Base-by-base conservation (phyloP, 2,329 filamentous ascomycete species). In the Pestalotiopsis sp. region DNA sequence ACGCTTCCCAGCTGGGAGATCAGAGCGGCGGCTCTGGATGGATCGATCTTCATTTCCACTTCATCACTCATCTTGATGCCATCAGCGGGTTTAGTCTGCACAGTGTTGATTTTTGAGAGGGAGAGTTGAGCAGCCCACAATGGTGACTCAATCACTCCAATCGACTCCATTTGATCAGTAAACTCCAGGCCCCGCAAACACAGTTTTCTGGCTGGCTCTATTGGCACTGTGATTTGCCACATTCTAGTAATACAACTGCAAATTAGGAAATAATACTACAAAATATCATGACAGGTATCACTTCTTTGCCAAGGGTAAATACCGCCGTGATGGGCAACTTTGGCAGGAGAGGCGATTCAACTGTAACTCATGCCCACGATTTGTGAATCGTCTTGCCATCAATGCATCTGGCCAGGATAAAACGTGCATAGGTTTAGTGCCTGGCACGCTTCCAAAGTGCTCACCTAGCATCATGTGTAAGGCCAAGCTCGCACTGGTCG, bases 1-100 rank as follows among this genome's bases (percentile, higher is more conserved):
- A 93, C 89, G 58, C 84, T 79, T 72, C 85, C 81, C 70, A 94
- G 82, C 76, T 92, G 91, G 36, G 88, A 84, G 71, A 88, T 78
- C 69, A 94, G 88, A 67, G 84, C 83, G 69, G 87, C 84, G 59
- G 91, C 90, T 79, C 92, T 87, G 66, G 85, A 77, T 0, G 88
- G 84, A 72, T 91, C 85, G 71, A 92, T 82, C 74, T 88, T 88
- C 88, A 92, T 92, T 69, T 86, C 82, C 73, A 78, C 76, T 59
- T 76, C 70, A 62, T 83, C 81, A 71, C 79, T 81, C 85, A 87
- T 87, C 64, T 74, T 75, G 66, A 67, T 17, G 52, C 55, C 64
- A 66, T 65, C 6, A n/a, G 59, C 31, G 38, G 4, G 27, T 59
- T 36, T 36, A 59, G 27, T n/a, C 3, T 59, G 57, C 57, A 59